Conservation (phyloP, 257 asterid genomes). For the Coffea eugenioides region DNA sequence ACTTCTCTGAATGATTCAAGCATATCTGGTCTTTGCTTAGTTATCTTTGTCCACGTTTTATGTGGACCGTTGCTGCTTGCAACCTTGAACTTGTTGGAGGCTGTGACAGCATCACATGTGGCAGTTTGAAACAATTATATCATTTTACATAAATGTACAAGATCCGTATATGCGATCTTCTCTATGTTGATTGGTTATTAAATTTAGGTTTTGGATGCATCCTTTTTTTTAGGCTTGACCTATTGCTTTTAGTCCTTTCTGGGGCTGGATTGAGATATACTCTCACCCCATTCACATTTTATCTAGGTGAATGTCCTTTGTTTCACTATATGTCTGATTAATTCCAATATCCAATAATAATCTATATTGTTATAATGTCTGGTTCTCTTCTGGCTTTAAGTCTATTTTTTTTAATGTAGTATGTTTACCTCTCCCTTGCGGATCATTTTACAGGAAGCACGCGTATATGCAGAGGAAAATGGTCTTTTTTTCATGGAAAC, state of each 20-base stretch:
- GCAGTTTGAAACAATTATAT: neutral
- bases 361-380: neutral
- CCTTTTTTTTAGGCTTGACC: neutral
- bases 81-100: neutral
- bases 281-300: neutral
- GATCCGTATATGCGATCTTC: neutral
- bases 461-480: constrained; percentile 36
- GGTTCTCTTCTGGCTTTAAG: neutral
- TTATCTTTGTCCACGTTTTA: neutral
- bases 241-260: no score
- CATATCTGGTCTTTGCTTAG: neutral
- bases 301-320: neutral
- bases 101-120: neutral
- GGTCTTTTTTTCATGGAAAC: constrained; percentile 42
- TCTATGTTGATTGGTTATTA: neutral
- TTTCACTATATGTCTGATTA: neutral
- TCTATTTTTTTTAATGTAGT: neutral
- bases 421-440: neutral
- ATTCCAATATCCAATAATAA: neutral
- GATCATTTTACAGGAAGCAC: constrained; percentile 31
- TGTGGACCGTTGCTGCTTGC: neutral
- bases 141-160: neutral
- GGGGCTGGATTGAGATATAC: neutral
- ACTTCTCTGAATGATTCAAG: neutral
- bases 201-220: no score